A percentile compares a stretch with the other conserved stretches of the same genome.
phyloP scores from a whole-genome alignment of 192 early-diverging fungal genomes.

The Nowakowskiella sp. region DNA sequence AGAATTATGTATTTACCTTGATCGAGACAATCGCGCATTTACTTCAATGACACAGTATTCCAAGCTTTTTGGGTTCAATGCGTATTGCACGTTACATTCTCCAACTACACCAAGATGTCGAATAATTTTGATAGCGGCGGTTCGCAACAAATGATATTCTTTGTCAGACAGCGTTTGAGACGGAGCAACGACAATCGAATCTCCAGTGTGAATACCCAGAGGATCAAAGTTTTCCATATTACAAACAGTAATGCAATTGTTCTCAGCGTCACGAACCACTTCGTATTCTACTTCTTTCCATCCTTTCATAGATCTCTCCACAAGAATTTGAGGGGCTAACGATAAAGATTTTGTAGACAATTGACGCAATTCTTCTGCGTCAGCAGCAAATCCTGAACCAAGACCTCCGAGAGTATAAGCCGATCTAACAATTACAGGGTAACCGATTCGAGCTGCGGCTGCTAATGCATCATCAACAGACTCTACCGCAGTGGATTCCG shows the following conservation, averaged over 20 bases:
- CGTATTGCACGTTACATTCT: conserved; percentile 98
- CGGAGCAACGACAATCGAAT: conserved; percentile 98
- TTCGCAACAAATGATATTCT: conserved; percentile 93
- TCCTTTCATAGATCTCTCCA: conserved; percentile 94
- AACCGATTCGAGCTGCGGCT: conserved; percentile 78
- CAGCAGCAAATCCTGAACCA: conserved; percentile 89
- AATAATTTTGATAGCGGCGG: conserved; percentile 91
- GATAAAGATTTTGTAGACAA: conserved; percentile 81
- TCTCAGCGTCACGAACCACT: conserved; percentile 89
- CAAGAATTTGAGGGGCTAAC: conserved; percentile 84
- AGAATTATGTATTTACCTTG: conserved; percentile 15
- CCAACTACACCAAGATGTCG: conserved; percentile 94
- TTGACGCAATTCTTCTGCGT: conserved; percentile 60
- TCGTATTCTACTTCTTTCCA: conserved; percentile 99
- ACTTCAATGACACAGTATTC: conserved; percentile 97
- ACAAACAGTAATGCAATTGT: conserved; percentile 99
- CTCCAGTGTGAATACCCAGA: conserved; percentile 94
- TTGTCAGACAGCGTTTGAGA: conserved; percentile 93
- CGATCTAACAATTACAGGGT: conserved; percentile 91
- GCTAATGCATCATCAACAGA: conserved; percentile 77
- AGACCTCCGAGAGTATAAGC: conserved; percentile 93
- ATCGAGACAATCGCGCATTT: conserved; percentile 89
- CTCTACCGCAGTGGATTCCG: conserved; percentile 81
- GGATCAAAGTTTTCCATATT: conserved; percentile 99
- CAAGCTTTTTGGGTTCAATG: conserved; percentile 74